Evolutionary conservation across 345 rosid genomes (phyloP).

Genomic region (Linum usitatissimum): DNA sequence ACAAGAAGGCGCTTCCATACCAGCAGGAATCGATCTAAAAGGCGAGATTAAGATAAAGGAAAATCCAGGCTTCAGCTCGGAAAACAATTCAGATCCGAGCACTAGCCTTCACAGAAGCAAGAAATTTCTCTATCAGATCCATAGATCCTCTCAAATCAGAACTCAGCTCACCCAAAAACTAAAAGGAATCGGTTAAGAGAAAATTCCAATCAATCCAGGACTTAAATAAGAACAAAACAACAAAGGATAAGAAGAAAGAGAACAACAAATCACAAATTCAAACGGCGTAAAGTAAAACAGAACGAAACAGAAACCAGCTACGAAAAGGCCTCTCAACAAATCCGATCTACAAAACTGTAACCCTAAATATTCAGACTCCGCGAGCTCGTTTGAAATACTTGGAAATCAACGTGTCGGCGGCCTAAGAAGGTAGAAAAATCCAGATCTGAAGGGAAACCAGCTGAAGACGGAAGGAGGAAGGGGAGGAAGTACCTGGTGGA

Average conservation of each 20-base stretch:
- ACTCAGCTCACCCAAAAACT: neutral
- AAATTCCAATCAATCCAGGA: too few species aligned
- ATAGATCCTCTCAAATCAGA: neutral
- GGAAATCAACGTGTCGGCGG: neutral
- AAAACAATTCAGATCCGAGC: neutral
- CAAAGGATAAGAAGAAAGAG: neutral
- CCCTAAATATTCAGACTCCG: neutral
- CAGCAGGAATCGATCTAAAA: too few species aligned
- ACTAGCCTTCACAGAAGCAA: neutral
- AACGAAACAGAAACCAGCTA: neutral
- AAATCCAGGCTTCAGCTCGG: neutral
- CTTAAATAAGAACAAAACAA: too few species aligned
- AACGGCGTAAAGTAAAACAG: neutral
- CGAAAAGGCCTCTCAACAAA: conserved; percentile 15
- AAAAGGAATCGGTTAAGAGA: too few species aligned
- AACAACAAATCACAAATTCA: neutral
- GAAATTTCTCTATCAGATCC: neutral
- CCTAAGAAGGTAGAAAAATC: neutral
- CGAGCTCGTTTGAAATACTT: neutral
- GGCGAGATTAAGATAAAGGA: too few species aligned
- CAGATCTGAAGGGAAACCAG: conserved; percentile 19
- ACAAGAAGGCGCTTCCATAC: neutral
- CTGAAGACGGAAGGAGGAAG: conserved; percentile 4
- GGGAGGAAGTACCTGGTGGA: conserved; percentile 24
- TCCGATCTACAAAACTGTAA: conserved; percentile 11